A percentile compares a stretch with the other conserved stretches of the same genome.
Conservation (phyloP, 495 filamentous ascomycete species). For the Neurospora sp. region DNA sequence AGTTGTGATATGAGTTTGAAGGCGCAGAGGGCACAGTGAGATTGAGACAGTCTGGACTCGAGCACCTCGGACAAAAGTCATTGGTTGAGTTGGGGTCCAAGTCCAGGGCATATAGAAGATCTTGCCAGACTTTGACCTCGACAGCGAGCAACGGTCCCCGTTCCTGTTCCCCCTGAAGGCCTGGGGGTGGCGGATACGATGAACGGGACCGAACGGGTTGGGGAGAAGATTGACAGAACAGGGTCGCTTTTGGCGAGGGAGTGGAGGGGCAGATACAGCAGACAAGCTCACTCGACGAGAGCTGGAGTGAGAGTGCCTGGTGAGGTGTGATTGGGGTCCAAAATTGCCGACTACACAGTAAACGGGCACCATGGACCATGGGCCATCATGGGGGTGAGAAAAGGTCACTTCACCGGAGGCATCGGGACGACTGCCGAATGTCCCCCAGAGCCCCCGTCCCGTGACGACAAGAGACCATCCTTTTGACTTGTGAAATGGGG, state of each 20-base stretch:
- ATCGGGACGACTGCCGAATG: neutral
- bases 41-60: neutral
- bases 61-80: neutral
- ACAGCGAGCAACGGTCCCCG: neutral
- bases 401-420: neutral
- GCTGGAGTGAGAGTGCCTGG: neutral
- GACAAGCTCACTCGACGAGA: neutral
- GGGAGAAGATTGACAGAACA: neutral
- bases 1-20: neutral
- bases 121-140: neutral
- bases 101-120: neutral
- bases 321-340: constrained; percentile 12
- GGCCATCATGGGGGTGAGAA: neutral
- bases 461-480: neutral
- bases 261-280: neutral
- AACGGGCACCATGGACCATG: neutral
- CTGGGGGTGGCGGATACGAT: neutral
- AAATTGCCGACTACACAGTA: neutral
- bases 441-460: neutral
- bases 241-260: neutral
- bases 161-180: neutral
- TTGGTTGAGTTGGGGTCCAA: neutral
- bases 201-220: neutral
- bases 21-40: constrained; percentile 6
- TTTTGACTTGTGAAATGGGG: neutral